These are phyloP conservation scores for Ensete glaucum DNA, from an alignment of 176 grass and related monocot genomes.

Conservation along the genomic window DNA sequence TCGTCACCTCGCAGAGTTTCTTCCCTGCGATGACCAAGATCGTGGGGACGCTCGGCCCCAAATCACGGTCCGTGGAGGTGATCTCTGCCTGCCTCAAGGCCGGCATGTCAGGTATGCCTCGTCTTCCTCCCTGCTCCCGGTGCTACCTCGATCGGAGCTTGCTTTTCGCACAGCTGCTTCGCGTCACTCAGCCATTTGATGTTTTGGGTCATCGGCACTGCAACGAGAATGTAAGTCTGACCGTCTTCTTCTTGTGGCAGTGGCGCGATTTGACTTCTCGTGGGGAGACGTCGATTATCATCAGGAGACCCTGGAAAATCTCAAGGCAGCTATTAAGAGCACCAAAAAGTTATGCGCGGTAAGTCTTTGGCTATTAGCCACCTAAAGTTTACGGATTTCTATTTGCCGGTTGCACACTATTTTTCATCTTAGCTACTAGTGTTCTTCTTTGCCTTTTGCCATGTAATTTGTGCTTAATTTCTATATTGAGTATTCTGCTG, in stretches of 20 bases:
- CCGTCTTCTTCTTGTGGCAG: conserved; percentile 27
- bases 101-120: conserved; percentile 78
- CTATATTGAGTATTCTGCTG: not conserved
- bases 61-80: conserved; percentile 82
- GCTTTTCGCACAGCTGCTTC: too few relatives aligned
- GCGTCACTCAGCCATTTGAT: not conserved
- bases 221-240: not conserved
- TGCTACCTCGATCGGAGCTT: not conserved
- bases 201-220: not conserved
- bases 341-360: conserved; percentile 94
- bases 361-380: conserved; percentile 3
- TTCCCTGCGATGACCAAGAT: conserved; percentile 99
- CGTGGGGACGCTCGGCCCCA: conserved; percentile 87
- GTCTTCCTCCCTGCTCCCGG: too few relatives aligned
- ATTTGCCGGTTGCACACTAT: not conserved
- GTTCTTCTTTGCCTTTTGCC: not conserved
- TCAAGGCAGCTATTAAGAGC: conserved; percentile 80
- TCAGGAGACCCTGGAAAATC: conserved; percentile 91
- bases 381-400: not conserved
- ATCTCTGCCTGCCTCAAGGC: conserved; percentile 94
- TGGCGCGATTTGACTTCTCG: conserved; percentile 96
- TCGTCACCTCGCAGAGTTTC: conserved; percentile 43
- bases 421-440: not conserved
- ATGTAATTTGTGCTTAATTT: not conserved
- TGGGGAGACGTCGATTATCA: conserved; percentile 84